Evolutionary conservation across 352 stramenopile genomes (phyloP), one percentile per base, ranked within the genome.

Genomic region (Pythium aquatile): DNA sequence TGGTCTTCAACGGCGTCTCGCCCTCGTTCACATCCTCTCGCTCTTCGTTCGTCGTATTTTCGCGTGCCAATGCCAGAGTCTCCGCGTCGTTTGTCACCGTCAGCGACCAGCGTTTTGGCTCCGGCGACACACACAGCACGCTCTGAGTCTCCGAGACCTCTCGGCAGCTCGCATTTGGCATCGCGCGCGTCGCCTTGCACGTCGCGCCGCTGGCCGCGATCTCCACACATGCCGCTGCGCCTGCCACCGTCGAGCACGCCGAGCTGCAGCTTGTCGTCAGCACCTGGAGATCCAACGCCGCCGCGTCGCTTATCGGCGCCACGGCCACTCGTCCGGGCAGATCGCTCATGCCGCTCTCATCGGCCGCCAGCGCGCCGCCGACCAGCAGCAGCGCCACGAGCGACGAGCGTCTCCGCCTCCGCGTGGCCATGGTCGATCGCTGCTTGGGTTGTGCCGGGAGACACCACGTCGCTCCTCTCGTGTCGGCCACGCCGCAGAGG

Each of bases 41-140:
- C 20, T 44, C 56, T 39, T 55, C 40, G 2, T 52, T 44, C 39
- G 62, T 17, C 37, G 17, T 11, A 17, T 44, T 44, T 11, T 44
- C 37, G 8, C 37, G 37, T 44, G 37, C 54, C n/a, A 59, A 33
- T 16, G 49, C 49, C 13, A 66, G 35, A 8, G 56, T 42, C 35
- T 70, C 64, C 8, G 56, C 28, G 46, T 70, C 51, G 14, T 24
- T 44, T 8, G 64, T 65, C 30, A 70, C 30, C 64, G 55, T 44
- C 28, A 70, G 11, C 26, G 40, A 58, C 64, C 56, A 65, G 13
- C 35, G 49, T 2, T 5, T 58, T 28, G 33, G 30, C 28, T 70
- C 64, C 7, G 57, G 57, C n/a, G 47, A 30, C 4, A 70, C 16
- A 58, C 64, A 70, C 40, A 70, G 42, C 24, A 55, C 40, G 3